A percentile compares a stretch with the other conserved stretches of the same genome.
Evolutionary conservation across 768 basidiomycete genomes (phyloP).

Genomic region (Termitomyces sp.): DNA sequence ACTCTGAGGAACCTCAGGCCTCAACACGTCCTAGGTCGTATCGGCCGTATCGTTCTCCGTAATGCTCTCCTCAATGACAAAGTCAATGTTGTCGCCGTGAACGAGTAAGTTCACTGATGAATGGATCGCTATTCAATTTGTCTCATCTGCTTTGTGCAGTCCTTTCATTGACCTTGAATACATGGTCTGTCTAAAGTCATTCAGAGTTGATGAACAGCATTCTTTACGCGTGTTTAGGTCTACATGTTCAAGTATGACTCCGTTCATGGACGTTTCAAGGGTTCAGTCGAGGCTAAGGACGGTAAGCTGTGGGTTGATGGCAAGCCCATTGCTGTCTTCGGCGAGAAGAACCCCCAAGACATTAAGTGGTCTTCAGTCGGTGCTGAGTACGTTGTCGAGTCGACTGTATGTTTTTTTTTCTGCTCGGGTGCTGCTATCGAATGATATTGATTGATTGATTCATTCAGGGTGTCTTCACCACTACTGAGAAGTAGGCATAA

Average conservation of each 20-base stretch:
- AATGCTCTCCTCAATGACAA: constrained; percentile 97
- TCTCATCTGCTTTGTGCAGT: constrained; percentile 32
- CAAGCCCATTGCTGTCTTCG: constrained; percentile 70
- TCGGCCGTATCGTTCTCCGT: constrained; percentile 96
- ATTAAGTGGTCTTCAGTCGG: constrained; percentile 80
- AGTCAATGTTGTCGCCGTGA: constrained; percentile 21
- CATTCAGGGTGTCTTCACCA: constrained; percentile 93
- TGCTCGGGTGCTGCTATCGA: not conserved
- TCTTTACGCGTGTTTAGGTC: constrained; percentile 41
- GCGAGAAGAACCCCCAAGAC: constrained; percentile 79
- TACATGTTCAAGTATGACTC: constrained; percentile 99
- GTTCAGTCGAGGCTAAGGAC: constrained; percentile 72
- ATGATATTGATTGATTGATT: not conserved
- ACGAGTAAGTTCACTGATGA: not conserved
- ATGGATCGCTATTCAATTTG: not conserved
- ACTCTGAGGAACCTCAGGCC: not conserved
- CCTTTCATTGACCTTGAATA: constrained; percentile 97
- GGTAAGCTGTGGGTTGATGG: constrained; percentile 87
- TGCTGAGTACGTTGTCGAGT: constrained; percentile 94
- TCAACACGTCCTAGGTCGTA: constrained; percentile 68
- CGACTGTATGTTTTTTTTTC: constrained; percentile 57
- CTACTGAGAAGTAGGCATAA: constrained; percentile 67
- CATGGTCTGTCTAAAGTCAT: constrained; percentile 59
- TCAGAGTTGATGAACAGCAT: not conserved
- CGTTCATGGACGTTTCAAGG: constrained; percentile 90